These are phyloP conservation scores for Colletotrichum camelliae DNA, from an alignment of 2,329 filamentous ascomycete species.

Conservation along the genomic window DNA sequence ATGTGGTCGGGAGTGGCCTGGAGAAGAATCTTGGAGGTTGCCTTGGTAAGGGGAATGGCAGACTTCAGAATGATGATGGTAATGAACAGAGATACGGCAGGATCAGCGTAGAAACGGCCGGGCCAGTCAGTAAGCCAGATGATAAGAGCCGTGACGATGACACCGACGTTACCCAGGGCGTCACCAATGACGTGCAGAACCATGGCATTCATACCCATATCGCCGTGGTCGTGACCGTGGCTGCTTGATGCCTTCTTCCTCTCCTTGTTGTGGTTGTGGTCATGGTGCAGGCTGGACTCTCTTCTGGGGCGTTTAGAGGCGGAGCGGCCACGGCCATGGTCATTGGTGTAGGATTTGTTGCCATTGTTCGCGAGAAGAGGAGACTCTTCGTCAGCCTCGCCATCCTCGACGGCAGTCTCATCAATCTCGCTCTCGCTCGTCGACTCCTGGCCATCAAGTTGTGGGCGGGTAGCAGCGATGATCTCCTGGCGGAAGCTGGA, in stretches of 20 bases:
- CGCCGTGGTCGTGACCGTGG: conserved; percentile 79
- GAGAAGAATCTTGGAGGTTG: conserved; percentile 85
- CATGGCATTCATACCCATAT: conserved; percentile 95
- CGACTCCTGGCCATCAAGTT: conserved; percentile 49
- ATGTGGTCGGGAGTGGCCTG: conserved; percentile 93
- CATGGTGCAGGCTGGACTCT: conserved; percentile 64
- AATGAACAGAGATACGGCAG: conserved; percentile 91
- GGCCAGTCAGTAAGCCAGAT: conserved; percentile 90
- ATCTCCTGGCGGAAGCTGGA: conserved; percentile 92
- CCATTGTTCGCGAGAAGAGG: conserved; percentile 50
- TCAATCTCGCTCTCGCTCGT: conserved; percentile 60
- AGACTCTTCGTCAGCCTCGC: conserved; percentile 48
- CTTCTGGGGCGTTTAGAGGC: conserved; percentile 37
- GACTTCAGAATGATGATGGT: conserved; percentile 79
- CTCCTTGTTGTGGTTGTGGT: conserved; percentile 83
- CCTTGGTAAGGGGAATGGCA: conserved; percentile 78
- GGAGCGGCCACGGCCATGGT: conserved; percentile 25
- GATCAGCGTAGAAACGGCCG: conserved; percentile 88
- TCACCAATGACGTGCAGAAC: conserved; percentile 80
- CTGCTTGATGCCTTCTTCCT: conserved; percentile 65
- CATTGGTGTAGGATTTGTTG: conserved; percentile 19
- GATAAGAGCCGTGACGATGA: conserved; percentile 81
- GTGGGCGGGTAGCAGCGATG: conserved; percentile 76
- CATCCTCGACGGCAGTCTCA: conserved; percentile 48
- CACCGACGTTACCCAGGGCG: conserved; percentile 84